Evolutionary conservation across 2,329 filamentous ascomycete species (phyloP), one percentile per base, ranked within the genome.

Genomic region (Aspergillus candidus): DNA sequence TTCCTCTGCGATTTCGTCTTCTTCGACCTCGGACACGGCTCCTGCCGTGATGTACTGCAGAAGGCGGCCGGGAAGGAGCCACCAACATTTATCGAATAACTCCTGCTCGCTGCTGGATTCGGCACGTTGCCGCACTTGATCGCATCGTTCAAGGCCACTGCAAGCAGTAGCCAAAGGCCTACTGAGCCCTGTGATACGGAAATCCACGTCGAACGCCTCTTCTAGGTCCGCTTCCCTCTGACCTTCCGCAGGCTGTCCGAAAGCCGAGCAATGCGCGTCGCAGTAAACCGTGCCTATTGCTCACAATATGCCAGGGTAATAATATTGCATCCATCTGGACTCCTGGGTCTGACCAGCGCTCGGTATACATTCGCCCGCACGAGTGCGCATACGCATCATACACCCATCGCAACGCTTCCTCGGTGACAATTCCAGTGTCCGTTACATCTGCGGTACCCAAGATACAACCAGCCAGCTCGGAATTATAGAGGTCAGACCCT

Each of bases 141-240:
- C 31, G 11, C 38, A 40, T 4, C 32, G 11, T 7, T 11, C 17
- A 6, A 32, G 14, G n/a, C 30, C 38, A 12, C 33, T 18, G 15
- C 38, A 40, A 11, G 38, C 38, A 29, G 32, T 33, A 29, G 11
- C 11, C 12, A 40, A 14, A 7, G 30, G 38, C 15, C 15, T 32
- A n/a, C 38, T 40, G 17, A 32, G 33, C 5, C 38, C 38, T n/a
- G 30, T 40, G 38, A 30, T 32, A 14, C 30, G 38, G 29, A 40
- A 32, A 15, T 40, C 29, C 15, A 32, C 29, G 13, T 40, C 38
- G 13, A 33, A 40, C 13, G 30, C 38, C 15, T 40, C 38, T 4
- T 40, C 38, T 1, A 40, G 11, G 30, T 40, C 38, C 38, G 29
- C 38, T 17, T 32, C 29, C 6, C 38, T 27, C 14, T 40, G 38